Conservation (phyloP, 2,329 filamentous ascomycete genomes). For the Calonectria hawksworthii region DNA sequence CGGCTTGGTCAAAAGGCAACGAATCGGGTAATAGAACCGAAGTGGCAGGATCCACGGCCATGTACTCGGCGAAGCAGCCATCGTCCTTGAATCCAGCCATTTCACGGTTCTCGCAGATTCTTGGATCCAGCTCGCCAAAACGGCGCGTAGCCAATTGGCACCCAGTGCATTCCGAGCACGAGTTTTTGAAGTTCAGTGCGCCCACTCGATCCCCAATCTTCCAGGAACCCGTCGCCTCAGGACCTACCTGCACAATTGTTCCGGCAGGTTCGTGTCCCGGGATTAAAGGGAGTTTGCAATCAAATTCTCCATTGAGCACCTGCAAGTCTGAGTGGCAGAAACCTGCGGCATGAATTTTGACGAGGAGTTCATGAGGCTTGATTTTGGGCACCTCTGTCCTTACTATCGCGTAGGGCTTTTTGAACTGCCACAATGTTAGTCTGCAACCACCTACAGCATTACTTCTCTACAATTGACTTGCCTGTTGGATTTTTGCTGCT, state of each 20-base stretch:
- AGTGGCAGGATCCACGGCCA: slow-evolving; percentile 48
- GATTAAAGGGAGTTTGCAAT: slow-evolving; percentile 46
- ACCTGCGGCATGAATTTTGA: slow-evolving; percentile 51
- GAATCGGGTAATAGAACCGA: slow-evolving; percentile 45
- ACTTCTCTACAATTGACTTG: neutral
- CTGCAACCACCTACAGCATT: too few species aligned
- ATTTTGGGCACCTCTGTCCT: slow-evolving; percentile 39
- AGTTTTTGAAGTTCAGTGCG: slow-evolving; percentile 52
- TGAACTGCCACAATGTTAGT: slow-evolving; percentile 41
- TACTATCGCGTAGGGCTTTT: slow-evolving; percentile 45
- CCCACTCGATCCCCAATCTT: slow-evolving; percentile 53
- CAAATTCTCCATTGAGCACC: slow-evolving; percentile 51
- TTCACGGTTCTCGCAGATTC: slow-evolving; percentile 50
- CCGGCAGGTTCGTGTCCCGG: slow-evolving; percentile 55
- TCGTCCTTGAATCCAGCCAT: slow-evolving; percentile 52
- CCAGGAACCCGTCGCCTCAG: slow-evolving; percentile 36
- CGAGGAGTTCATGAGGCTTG: slow-evolving; percentile 46
- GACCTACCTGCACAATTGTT: slow-evolving; percentile 47
- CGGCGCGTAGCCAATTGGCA: slow-evolving; percentile 40
- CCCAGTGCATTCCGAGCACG: slow-evolving; percentile 47
- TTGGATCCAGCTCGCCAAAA: slow-evolving; percentile 40
- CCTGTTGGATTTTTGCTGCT: slow-evolving; percentile 14
- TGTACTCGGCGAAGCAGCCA: slow-evolving; percentile 52
- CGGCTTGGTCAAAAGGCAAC: slow-evolving; percentile 51
- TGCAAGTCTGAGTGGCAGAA: slow-evolving; percentile 56